Base-by-base conservation (phyloP, 495 filamentous ascomycete species). In the Geoglossum glabrum region DNA sequence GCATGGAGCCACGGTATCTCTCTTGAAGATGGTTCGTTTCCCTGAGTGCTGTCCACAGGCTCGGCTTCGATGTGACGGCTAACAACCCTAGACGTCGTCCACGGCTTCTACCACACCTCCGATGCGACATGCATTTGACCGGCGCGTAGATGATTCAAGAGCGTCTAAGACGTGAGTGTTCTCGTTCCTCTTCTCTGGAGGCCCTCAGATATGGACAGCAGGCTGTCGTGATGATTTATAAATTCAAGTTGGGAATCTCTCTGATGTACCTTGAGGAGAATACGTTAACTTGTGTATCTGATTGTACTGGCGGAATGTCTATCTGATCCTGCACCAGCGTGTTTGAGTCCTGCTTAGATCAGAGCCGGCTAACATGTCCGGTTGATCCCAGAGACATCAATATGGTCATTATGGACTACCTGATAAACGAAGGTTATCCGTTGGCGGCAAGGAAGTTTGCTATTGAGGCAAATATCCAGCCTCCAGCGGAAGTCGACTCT, bases 181-280 rank as follows among this genome's bases (percentile, higher is more conserved):
- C 10, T 21, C 10, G 6, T 45, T 5, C 23, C 40, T 19, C 40
- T 21, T 45, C 40, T 21, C 36, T 34, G 31, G 31, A 40, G n/a
- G n/a, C 2, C 36, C 13, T 17, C 40, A 45, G 17, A 3, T 19
- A 21, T 19, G 17, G 17, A 15, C 36, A 15, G 36, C 11, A 15
- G 40, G 40, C 40, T 45, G 62, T 58, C 63, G 90, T 92, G 88
- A 96, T 96, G 92, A 78, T 77, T 67, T 71, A 67, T 69, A 73
- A 74, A 75, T 74, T 82, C 82, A 90, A 90, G 90, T 90, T 97
- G 92, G 92, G 93, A 99, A 99, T 99, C 92, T 99, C 92, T 99
- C 92, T 80, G 85, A 98, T 85, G 75, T 68, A 68, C 60, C 67
- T 72, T 97, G 92, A 81, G 81, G 92, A 97, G 85, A 90, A 83